Percentiles rank a stretch among this genome's conserved stretches.
phyloP scores from a whole-genome alignment of 192 early-diverging fungal species.

The Mortierella claussenii region DNA sequence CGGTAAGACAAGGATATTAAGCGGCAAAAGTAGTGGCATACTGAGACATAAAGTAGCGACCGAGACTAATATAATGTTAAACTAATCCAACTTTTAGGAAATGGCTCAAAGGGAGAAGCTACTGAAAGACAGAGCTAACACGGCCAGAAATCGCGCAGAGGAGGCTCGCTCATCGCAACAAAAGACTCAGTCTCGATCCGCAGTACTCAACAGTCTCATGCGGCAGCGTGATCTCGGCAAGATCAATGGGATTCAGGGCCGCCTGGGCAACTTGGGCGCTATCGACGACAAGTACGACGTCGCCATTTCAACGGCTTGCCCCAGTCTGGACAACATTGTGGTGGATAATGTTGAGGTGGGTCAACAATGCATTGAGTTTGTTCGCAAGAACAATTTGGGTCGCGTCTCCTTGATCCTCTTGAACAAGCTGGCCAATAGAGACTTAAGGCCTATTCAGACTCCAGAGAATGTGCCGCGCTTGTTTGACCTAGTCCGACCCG shows the following conservation, averaged over 20 bases:
- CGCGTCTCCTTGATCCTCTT: constrained; percentile 87
- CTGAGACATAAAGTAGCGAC: too few relatives aligned
- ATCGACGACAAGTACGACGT: constrained; percentile 96
- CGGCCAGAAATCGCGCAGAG: constrained; percentile 72
- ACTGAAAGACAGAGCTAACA: constrained; percentile 29
- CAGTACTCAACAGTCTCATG: constrained; percentile 74
- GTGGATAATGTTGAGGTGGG: constrained; percentile 89
- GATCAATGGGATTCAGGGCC: constrained; percentile 82
- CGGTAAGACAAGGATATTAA: too few relatives aligned
- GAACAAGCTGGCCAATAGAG: constrained; percentile 71
- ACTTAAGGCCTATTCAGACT: constrained; percentile 65
- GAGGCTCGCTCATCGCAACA: constrained; percentile 74
- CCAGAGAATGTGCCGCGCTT: constrained; percentile 86
- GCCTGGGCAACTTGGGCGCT: constrained; percentile 95
- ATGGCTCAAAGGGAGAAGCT: constrained; percentile 22
- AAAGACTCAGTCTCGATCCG: constrained; percentile 72
- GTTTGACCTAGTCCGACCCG: constrained; percentile 88
- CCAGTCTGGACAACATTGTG: constrained; percentile 86
- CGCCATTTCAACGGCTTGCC: constrained; percentile 92
- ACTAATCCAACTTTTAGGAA: too few relatives aligned
- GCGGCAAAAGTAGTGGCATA: too few relatives aligned
- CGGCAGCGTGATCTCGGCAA: constrained; percentile 76
- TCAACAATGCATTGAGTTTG: constrained; percentile 89
- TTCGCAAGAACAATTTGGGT: constrained; percentile 88
- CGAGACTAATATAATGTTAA: too few relatives aligned